These are phyloP conservation scores for Bacidia rubella DNA, from an alignment of 495 filamentous ascomycete species.

Conservation along the genomic window DNA sequence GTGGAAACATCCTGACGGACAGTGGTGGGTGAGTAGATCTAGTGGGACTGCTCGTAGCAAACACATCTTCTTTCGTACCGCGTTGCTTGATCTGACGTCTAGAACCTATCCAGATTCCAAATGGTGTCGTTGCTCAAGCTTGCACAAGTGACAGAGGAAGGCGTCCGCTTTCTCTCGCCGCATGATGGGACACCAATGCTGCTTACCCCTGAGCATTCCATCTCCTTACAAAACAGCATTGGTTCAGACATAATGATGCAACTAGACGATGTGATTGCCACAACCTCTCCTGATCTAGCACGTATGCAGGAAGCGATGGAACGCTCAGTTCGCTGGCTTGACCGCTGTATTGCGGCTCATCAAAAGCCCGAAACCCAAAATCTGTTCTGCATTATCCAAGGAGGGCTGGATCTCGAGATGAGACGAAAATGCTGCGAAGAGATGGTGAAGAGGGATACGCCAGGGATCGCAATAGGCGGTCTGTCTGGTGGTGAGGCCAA, in stretches of 20 bases:
- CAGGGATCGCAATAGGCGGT: slow-evolving; percentile 92
- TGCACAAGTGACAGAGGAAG: slow-evolving; percentile 87
- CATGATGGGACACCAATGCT: slow-evolving; percentile 97
- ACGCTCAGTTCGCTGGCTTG: slow-evolving; percentile 94
- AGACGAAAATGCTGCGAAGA: slow-evolving; percentile 68
- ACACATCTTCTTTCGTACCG: not conserved
- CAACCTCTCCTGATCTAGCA: slow-evolving; percentile 73
- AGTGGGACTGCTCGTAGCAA: slow-evolving; percentile 6
- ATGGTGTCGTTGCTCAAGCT: slow-evolving; percentile 96
- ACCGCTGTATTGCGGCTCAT: slow-evolving; percentile 89
- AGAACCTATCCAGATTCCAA: slow-evolving; percentile 56
- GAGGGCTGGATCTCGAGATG: slow-evolving; percentile 83
- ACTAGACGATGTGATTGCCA: slow-evolving; percentile 91
- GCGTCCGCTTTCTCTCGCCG: slow-evolving; percentile 84
- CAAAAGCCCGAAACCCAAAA: slow-evolving; percentile 74
- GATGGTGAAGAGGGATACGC: slow-evolving; percentile 86
- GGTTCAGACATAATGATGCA: slow-evolving; percentile 99
- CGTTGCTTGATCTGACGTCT: not conserved
- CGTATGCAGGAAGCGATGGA: slow-evolving; percentile 93
- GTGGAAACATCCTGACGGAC: slow-evolving; percentile 88
- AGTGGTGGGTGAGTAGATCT: slow-evolving; percentile 71
- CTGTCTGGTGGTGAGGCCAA: slow-evolving; percentile 76
- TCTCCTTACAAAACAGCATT: slow-evolving; percentile 89
- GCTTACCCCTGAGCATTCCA: slow-evolving; percentile 93
- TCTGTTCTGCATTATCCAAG: slow-evolving; percentile 98